phyloP scores from a whole-genome alignment of 495 filamentous ascomycete species.

The Aspergillus wentii region DNA sequence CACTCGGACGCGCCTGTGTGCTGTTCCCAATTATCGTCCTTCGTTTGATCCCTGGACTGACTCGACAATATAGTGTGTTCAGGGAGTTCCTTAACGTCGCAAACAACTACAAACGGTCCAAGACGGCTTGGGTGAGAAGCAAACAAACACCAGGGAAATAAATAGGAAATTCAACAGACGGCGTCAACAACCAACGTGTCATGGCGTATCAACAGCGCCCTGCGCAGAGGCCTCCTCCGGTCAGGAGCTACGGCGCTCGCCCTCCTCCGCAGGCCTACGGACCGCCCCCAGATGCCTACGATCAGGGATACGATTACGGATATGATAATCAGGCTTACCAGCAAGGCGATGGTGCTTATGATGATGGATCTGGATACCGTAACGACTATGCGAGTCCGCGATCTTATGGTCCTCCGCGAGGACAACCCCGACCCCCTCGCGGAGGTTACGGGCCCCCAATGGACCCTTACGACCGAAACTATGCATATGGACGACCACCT shows the following conservation, averaged over 20 bases:
- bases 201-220: slow-evolving; percentile 32
- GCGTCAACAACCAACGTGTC: no score
- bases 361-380: slow-evolving; percentile 47
- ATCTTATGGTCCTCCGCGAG: slow-evolving; percentile 38
- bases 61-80: no score
- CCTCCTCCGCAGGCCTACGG: slow-evolving; percentile 21
- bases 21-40: no score
- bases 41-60: no score
- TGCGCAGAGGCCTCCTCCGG: slow-evolving; percentile 43
- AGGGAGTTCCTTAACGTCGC: no score
- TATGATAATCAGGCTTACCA: slow-evolving; percentile 36
- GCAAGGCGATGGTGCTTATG: slow-evolving; percentile 36
- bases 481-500: slow-evolving; percentile 37
- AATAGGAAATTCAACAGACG: no score
- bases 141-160: no score
- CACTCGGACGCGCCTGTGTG: no score
- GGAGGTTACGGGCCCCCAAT: slow-evolving; percentile 21
- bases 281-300: slow-evolving; percentile 46
- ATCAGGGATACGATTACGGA: slow-evolving; percentile 47
- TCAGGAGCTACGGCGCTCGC: slow-evolving; percentile 45
- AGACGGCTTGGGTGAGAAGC: no score
- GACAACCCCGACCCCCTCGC: slow-evolving; percentile 27
- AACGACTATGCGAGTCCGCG: slow-evolving; percentile 42
- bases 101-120: no score
- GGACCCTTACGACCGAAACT: slow-evolving; percentile 47